These are phyloP conservation scores for Cicer pinnatifidum DNA, from an alignment of 306 rosid species.

Conservation along the genomic window DNA sequence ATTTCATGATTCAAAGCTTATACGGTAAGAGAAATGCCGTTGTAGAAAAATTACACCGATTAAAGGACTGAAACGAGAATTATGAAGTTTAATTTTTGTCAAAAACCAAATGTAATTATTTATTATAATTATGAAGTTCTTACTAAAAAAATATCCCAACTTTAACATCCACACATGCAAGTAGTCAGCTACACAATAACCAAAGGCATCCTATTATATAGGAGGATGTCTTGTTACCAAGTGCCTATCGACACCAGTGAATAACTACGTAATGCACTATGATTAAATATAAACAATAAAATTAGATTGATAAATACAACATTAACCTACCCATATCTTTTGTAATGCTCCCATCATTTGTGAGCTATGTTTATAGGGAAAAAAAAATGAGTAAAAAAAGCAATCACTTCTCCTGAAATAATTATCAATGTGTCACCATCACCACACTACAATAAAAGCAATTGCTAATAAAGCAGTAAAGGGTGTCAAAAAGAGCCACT, in stretches of 20 bases:
- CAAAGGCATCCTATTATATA: neutral
- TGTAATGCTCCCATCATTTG: conserved; percentile 17
- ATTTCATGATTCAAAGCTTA: neutral
- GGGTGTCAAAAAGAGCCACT: neutral
- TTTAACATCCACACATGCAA: neutral
- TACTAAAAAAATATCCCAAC: neutral
- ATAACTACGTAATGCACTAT: no score
- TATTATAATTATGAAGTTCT: neutral
- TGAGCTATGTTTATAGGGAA: neutral
- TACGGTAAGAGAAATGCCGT: neutral
- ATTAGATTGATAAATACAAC: neutral
- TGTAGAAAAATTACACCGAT: neutral
- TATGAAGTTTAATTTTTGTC: neutral
- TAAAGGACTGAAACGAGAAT: neutral
- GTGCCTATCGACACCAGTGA: neutral
- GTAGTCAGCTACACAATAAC: neutral
- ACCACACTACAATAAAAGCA: conserved; percentile 14
- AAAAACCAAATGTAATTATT: neutral
- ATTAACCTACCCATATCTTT: no score
- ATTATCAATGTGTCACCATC: neutral
- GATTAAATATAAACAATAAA: conserved; percentile 6
- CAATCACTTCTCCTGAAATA: neutral
- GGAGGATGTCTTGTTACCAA: neutral
- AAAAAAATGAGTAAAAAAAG: no score
- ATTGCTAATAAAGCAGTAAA: neutral